These are phyloP conservation scores for Salvia miltiorrhiza DNA, from an alignment of 257 asterid genomes.

Conservation along the genomic window DNA sequence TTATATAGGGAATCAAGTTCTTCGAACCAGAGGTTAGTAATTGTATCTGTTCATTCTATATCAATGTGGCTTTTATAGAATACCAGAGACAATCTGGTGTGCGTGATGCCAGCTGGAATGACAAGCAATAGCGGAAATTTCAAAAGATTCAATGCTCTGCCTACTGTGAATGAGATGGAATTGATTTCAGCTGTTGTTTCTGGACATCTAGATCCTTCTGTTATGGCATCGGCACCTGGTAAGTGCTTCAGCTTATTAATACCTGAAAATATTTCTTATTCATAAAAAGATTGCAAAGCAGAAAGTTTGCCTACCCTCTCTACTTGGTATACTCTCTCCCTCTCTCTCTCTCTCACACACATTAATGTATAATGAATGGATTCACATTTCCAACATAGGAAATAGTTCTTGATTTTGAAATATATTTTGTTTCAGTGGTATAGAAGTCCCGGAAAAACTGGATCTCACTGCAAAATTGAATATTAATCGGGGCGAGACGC, in stretches of 20 bases:
- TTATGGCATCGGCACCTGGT: conserved; percentile 72
- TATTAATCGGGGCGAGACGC: no score
- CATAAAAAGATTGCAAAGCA: no score
- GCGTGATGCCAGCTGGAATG: conserved; percentile 59
- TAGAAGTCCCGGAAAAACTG: no score
- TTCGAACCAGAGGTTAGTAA: conserved; percentile 92
- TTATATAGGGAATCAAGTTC: conserved; percentile 90
- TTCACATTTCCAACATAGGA: no score
- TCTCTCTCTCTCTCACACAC: no score
- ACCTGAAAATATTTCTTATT: background rate
- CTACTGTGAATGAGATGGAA: conserved; percentile 69
- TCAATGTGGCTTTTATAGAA: conserved; percentile 38
- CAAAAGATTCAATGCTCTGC: conserved; percentile 39
- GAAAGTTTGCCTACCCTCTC: no score
- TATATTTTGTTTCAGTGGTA: no score
- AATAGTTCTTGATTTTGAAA: no score
- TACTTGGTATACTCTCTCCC: no score
- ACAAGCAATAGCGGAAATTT: conserved; percentile 29
- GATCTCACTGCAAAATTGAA: no score
- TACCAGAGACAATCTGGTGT: conserved; percentile 45
- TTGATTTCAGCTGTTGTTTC: conserved; percentile 66
- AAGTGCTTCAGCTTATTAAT: conserved; percentile 25
- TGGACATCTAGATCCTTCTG: conserved; percentile 70
- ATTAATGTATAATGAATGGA: no score
- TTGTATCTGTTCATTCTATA: conserved; percentile 21